These are phyloP conservation scores for Solanum tarapatanum DNA, from an alignment of 257 asterid genomes.

Conservation along the genomic window DNA sequence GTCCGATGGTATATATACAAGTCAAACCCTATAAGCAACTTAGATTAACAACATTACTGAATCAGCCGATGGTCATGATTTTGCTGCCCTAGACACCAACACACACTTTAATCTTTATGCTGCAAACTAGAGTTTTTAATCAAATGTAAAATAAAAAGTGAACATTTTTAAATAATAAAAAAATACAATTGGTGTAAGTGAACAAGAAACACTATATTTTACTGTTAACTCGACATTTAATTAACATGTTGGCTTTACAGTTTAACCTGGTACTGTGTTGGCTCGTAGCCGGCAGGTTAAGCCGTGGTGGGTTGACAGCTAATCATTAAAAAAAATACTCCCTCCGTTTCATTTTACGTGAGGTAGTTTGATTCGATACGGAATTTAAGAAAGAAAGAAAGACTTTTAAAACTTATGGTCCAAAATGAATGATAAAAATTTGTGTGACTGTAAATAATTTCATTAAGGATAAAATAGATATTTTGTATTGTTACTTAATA, in stretches of 20 bases:
- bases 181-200: not conserved
- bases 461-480: too few species aligned
- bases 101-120: not conserved
- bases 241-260: not conserved
- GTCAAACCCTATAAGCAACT: not conserved
- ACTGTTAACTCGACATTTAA: not conserved
- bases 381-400: too few species aligned
- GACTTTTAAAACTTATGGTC: too few species aligned
- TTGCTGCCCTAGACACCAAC: not conserved
- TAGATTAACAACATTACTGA: not conserved
- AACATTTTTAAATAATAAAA: too few species aligned
- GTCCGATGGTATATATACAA: not conserved
- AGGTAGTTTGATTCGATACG: too few species aligned
- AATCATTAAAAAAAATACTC: not conserved
- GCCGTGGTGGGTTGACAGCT: not conserved
- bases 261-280: not conserved
- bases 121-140: not conserved
- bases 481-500: too few species aligned
- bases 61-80: not conserved
- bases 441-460: too few species aligned
- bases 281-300: not conserved
- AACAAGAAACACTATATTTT: not conserved
- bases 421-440: too few species aligned
- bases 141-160: not conserved
- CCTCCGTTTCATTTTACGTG: too few species aligned